Percentiles rank a stretch among this genome's conserved stretches.
Evolutionary conservation across 805 yeast species (phyloP).

Genomic region (Zygoascus biomembranicola): DNA sequence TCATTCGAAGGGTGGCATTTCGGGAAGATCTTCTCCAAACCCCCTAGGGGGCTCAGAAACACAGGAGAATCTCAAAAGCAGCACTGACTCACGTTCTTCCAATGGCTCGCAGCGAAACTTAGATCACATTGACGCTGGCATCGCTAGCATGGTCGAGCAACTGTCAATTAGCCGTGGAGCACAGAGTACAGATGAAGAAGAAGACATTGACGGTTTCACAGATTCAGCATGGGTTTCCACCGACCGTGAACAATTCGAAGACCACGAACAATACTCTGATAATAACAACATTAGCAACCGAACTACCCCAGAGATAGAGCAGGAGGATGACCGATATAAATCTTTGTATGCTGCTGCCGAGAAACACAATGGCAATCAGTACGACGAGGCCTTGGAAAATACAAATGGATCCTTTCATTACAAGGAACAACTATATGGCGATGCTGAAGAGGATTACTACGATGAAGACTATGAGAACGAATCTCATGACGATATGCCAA

Average conservation of each 20-base stretch:
- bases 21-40: not conserved
- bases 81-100: not conserved
- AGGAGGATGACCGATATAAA: not conserved
- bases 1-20: constrained; percentile 3
- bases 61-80: not conserved
- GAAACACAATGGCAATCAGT: not conserved
- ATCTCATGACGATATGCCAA: constrained; percentile 3
- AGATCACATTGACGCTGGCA: not conserved
- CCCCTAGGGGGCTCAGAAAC: not conserved
- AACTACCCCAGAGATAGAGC: not conserved
- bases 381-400: not conserved
- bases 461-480: constrained; percentile 7
- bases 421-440: not conserved
- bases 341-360: not conserved
- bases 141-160: not conserved
- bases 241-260: not conserved
- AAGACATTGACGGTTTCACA: not conserved
- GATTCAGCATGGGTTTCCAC: not conserved
- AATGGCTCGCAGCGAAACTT: not conserved
- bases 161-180: not conserved
- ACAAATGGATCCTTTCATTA: not conserved
- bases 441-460: not conserved
- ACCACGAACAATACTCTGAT: not conserved
- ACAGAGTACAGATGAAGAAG: not conserved
- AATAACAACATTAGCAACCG: not conserved